Percentiles rank a stretch among this genome's conserved stretches.
phyloP scores from a whole-genome alignment of 495 filamentous ascomycete species.

The Xylaria grammica region DNA sequence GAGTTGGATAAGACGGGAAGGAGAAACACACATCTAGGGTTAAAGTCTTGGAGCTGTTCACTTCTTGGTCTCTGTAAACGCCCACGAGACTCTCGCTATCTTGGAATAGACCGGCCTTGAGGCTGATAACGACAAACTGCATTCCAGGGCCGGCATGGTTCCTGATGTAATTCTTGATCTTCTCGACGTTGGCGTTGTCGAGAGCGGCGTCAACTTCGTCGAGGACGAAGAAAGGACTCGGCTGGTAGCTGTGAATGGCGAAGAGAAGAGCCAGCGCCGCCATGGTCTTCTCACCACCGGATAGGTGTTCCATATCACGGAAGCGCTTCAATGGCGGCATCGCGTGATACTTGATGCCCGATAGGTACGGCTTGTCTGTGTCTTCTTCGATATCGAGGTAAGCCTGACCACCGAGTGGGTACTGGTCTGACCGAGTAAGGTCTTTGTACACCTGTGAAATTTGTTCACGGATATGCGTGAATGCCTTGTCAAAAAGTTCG shows the following conservation, averaged over 20 bases:
- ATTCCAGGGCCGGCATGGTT: conserved; percentile 94
- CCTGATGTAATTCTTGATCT: conserved; percentile 92
- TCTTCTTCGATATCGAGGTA: conserved; percentile 93
- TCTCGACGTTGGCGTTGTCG: conserved; percentile 93
- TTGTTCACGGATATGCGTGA: conserved; percentile 91
- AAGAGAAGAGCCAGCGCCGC: conserved; percentile 94
- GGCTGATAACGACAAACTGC: conserved; percentile 97
- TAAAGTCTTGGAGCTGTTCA: conserved; percentile 84
- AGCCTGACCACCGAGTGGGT: conserved; percentile 90
- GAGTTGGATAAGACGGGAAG: neutral
- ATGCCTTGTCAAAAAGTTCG: conserved; percentile 93
- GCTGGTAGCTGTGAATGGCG: conserved; percentile 93
- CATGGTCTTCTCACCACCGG: conserved; percentile 98
- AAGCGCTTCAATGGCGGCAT: conserved; percentile 99
- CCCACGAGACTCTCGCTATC: conserved; percentile 92
- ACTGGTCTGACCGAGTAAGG: conserved; percentile 80
- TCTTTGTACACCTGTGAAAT: conserved; percentile 95
- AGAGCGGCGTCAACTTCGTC: conserved; percentile 98
- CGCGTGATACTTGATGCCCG: conserved; percentile 95
- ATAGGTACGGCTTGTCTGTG: conserved; percentile 83
- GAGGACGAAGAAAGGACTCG: conserved; percentile 94
- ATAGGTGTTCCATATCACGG: conserved; percentile 98
- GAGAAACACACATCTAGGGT: conserved; percentile 85
- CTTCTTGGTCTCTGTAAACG: conserved; percentile 91
- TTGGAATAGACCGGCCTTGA: conserved; percentile 94